Evolutionary conservation across 2,329 filamentous ascomycete genomes (phyloP), one percentile per base, ranked within the genome.

Genomic region (Clarireedia hainanense): DNA sequence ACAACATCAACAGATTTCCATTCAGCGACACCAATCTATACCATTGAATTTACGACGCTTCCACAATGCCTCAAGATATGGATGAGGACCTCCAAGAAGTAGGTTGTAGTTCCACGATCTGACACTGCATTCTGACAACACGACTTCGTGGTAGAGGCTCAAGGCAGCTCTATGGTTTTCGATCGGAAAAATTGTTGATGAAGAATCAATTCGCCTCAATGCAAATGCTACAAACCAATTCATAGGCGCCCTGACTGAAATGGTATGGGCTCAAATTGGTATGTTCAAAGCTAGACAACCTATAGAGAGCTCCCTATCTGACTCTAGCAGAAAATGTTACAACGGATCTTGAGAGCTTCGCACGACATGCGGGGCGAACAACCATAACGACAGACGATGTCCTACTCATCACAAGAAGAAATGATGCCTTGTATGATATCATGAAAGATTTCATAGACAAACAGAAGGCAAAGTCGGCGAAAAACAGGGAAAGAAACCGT

Each of bases 211-310:
- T 30, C 77, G 80, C 56, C 76, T 85, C 27, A 83, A 88, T 67
- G 80, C 89, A 61, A 96, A 95, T 71, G 89, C 91, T 6, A 96
- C 92, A 26, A 89, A 89, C 1, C 90, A 95, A 67, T 96, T 95
- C 70, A 95, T 95, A 63, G 90, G 86, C 7, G 82, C 87, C 0
- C 71, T 95, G 67, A 94, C 89, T 0, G 91, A 96, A 70, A 81
- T 95, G 71, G 86, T 92, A 6, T 96, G 89, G 84, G 80, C 84
- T 1, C 91, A 95, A 63, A 87, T 96, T 51, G 88, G 90, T 92
- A 77, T 47, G 72, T 47, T 39, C 46, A 17, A 42, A 14, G 9
- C 37, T 24, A 47, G 48, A 20, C n/a, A 3, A 42, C 15, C 23
- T 45, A 15, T 7, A 34, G n/a, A 4, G 17, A 7, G 30, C 23